Conservation (phyloP, 805 yeast species). For the Ogataea henricii region DNA sequence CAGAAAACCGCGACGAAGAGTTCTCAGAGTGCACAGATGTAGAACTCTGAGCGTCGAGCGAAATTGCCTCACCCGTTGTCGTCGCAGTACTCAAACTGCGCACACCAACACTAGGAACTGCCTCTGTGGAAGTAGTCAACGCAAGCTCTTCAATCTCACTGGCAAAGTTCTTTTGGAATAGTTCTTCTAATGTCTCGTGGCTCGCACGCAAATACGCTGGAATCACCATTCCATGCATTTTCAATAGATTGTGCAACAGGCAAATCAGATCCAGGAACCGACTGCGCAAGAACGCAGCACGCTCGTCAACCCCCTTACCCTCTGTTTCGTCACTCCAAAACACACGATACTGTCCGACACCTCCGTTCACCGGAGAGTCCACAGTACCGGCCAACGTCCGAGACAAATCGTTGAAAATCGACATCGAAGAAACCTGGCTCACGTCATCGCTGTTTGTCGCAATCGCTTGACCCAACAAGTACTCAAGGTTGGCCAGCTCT, state of each 20-base stretch:
- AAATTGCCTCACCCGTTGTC: conserved; percentile 6
- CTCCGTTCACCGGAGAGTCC: conserved; percentile 92
- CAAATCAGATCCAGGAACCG: conserved; percentile 70
- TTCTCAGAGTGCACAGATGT: conserved; percentile 23
- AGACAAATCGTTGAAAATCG: conserved; percentile 63
- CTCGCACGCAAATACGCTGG: conserved; percentile 57
- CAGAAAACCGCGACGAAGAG: conserved; percentile 20
- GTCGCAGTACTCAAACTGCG: conserved; percentile 2
- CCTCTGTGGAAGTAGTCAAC: conserved; percentile 1
- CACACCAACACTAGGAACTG: not conserved
- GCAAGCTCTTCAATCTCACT: conserved; percentile 54
- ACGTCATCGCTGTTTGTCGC: conserved; percentile 38
- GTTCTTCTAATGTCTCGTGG: conserved; percentile 64
- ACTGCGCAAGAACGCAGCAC: conserved; percentile 35
- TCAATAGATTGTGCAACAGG: conserved; percentile 65
- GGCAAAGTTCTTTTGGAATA: conserved; percentile 67
- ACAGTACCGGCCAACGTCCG: conserved; percentile 81
- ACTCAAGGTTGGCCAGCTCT: conserved; percentile 70
- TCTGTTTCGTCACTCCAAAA: conserved; percentile 58
- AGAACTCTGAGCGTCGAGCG: conserved; percentile 10
- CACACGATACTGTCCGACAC: conserved; percentile 78
- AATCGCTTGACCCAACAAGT: conserved; percentile 54
- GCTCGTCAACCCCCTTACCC: conserved; percentile 25
- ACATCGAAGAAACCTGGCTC: conserved; percentile 27
- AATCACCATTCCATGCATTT: conserved; percentile 66